Evolutionary conservation across 345 rosid species (phyloP), one percentile per base, ranked within the genome.

Genomic region (Eucalyptus erythrocorys): DNA sequence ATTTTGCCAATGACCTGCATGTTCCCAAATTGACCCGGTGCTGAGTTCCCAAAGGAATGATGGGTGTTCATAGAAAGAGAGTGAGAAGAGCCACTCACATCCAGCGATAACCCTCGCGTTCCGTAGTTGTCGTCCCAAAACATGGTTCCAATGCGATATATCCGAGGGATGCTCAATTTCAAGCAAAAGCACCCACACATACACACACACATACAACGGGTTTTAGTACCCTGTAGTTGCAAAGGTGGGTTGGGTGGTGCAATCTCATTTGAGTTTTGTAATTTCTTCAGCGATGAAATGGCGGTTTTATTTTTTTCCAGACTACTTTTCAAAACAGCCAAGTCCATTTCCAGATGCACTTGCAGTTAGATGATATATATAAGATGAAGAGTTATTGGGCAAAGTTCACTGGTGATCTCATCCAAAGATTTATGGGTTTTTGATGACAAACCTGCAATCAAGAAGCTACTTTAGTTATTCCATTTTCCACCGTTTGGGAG

Each of bases 61-160:
- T 32, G 43, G 45, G 59, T n/a, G 47, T 43, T 64, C 71, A 30
- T 64, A 32, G 16, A 61, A 30, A 5, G 42, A 5, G 42, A 8
- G 17, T 42, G 16, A 64, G 71, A 87, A 50, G 55, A 27, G 40
- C 26, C 6, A 88, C 98, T 94, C 92, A 98, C 99, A 53, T 98
- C 99, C 26, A 98, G 94, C 71, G 99, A 97, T 59, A 97, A 98
- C 22, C 96, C 97, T 87, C 94, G 99, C 3, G 99, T 97, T 89
- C 99, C 99, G 64, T 97, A 97, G 91, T 98, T 98, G 93, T 97
- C 99, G 92, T 98, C 99, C 99, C 99, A 98, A 91, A 96, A 98
- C 99, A 98, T 98, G 49, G 99, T 98, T 91, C 99, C 95, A 88
- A 98, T 96, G 91, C 99, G 91, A 91, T 98, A 98, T 88, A 98